Evolutionary conservation across 768 basidiomycete genomes (phyloP).

Genomic region (Cytidiella melzeri): DNA sequence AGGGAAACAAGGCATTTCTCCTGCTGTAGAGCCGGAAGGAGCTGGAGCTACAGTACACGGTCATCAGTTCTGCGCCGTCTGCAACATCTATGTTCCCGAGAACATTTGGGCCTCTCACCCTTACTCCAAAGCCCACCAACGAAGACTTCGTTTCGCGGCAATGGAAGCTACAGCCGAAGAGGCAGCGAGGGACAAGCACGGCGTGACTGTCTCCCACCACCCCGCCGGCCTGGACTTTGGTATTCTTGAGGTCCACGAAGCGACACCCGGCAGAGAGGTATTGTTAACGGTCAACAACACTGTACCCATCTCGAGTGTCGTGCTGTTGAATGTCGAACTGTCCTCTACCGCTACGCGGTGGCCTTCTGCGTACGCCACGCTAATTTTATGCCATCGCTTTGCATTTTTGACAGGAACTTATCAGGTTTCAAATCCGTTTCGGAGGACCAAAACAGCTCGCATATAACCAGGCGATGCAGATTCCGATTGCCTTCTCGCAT

Average conservation of each 20-base stretch:
- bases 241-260: slow-evolving; percentile 36
- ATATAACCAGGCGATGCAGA: neutral
- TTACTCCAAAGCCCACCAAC: slow-evolving; percentile 23
- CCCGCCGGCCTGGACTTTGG: slow-evolving; percentile 42
- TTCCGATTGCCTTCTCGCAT: slow-evolving; percentile 31
- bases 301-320: slow-evolving; percentile 4
- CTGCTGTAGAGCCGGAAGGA: slow-evolving; percentile 27
- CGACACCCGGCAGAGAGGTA: slow-evolving; percentile 13
- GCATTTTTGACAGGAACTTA: neutral
- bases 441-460: neutral
- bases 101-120: slow-evolving; percentile 32
- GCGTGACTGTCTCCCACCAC: slow-evolving; percentile 32
- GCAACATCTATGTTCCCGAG: slow-evolving; percentile 25
- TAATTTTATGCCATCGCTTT: neutral
- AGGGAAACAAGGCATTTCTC: slow-evolving; percentile 14
- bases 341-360: neutral
- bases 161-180: slow-evolving; percentile 42
- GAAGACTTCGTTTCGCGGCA: slow-evolving; percentile 32
- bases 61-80: slow-evolving; percentile 25
- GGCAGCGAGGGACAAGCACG: slow-evolving; percentile 50
- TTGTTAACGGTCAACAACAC: slow-evolving; percentile 10
- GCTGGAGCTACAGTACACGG: slow-evolving; percentile 8
- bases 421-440: neutral
- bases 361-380: neutral
- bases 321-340: slow-evolving; percentile 1